Conservation (phyloP, 257 asterid species). For the Solanum chiquidenum region DNA sequence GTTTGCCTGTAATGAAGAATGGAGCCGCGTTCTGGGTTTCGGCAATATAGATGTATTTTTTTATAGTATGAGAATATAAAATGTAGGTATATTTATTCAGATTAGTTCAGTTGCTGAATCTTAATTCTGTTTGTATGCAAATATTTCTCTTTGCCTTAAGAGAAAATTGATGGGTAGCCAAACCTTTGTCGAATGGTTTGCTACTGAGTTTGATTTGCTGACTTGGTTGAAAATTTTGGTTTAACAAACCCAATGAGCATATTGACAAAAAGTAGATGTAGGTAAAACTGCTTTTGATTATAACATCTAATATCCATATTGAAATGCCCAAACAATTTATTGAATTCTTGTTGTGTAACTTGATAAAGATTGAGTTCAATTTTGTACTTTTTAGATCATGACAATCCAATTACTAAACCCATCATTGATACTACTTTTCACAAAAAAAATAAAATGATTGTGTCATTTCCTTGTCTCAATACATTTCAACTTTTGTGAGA, state of each 20-base stretch:
- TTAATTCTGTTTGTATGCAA: not conserved
- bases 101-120: not conserved
- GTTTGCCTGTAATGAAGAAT: not conserved
- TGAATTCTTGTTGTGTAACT: not conserved
- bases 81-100: not conserved
- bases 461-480: not conserved
- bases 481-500: not conserved
- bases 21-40: not conserved
- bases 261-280: not conserved
- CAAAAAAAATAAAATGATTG: not conserved
- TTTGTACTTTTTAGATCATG: not conserved
- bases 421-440: not conserved
- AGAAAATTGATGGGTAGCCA: not conserved
- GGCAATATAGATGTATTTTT: not conserved
- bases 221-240: not conserved
- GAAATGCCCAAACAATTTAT: not conserved
- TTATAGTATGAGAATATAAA: not conserved
- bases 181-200: not conserved
- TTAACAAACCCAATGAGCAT: not conserved
- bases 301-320: not conserved
- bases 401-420: not conserved
- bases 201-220: not conserved
- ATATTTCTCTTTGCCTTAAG: not conserved
- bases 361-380: not conserved
- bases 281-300: not conserved